Evolutionary conservation across 2,329 filamentous ascomycete species (phyloP), one percentile per base, ranked within the genome.

Genomic region (Neonectria magnoliae): DNA sequence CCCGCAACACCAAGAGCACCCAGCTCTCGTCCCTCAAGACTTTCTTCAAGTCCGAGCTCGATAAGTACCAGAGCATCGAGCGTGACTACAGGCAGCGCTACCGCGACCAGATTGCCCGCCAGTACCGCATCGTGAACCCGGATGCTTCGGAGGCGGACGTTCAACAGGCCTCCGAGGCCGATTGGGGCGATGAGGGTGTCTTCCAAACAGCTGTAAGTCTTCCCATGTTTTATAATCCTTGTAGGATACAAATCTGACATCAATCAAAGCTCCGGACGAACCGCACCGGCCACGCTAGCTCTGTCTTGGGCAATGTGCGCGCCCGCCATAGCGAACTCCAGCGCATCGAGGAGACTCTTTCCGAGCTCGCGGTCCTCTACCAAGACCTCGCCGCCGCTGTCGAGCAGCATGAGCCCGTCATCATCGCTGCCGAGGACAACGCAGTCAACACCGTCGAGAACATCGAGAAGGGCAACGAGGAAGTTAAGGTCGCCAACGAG

Each of bases 311-410:
- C 68, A 91, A 91, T 68, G 93, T 95, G 42, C 91, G 91, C 69
- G 92, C 91, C 41, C 91, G 93, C 60, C 93, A 95, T 83, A 93
- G 92, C 76, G 93, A 95, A 80, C 90, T 95, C 68, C 88, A 93
- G 81, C 88, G 88, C 78, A 95, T 96, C 71, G 92, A 95, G 79
- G 85, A 87, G 76, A 93, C 91, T 6, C 85, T 95, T 68, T 81
- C 83, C 38, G 91, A 95, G 77, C 86, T 95, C 45, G 85, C 88
- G 27, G 77, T 85, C 52, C 85, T 95, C 72, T 94, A 93, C 82
- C 83, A 90, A 69, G 89, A 94, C 74, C 88, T 96, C 66, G 91
- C 91, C 64, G 88, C 91, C 71, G 83, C 91, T 65, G 89, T 95
- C 63, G 87, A 93, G 71, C 85, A 90, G 73, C 92, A 95, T 76